phyloP scores from a whole-genome alignment of 495 filamentous ascomycete species.

The Clohesyomyces aquaticus region DNA sequence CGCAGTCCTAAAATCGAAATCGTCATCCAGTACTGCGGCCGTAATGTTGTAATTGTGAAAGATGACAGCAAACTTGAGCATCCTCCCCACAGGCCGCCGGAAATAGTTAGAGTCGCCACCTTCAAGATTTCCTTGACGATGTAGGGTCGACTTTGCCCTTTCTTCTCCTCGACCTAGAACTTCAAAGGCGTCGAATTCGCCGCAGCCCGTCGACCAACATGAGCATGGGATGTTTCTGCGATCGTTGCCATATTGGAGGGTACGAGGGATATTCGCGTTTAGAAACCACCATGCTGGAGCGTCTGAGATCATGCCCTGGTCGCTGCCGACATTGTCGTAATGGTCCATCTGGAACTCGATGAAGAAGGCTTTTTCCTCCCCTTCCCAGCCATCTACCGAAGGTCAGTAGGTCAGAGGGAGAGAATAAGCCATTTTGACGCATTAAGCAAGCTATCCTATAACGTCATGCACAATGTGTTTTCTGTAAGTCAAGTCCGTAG shows the following conservation, averaged over 20 bases:
- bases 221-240: conserved; percentile 54
- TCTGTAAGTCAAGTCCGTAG: too few relatives aligned
- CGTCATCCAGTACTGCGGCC: conserved; percentile 49
- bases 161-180: conserved; percentile 57
- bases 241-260: conserved; percentile 62
- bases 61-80: conserved; percentile 64
- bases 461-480: too few relatives aligned
- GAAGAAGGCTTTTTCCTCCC: conserved; percentile 65
- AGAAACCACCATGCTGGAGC: conserved; percentile 68
- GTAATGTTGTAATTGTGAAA: conserved; percentile 54
- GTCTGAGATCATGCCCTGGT: conserved; percentile 55
- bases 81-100: conserved; percentile 55
- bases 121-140: conserved; percentile 53
- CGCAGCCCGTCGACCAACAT: conserved; percentile 71
- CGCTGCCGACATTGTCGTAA: conserved; percentile 47
- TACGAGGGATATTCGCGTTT: conserved; percentile 69
- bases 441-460: too few relatives aligned
- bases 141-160: conserved; percentile 62
- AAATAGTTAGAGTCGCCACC: conserved; percentile 68
- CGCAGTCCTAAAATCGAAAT: conserved; percentile 18
- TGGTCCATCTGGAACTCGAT: conserved; percentile 72
- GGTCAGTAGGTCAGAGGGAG: conserved; percentile 6
- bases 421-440: too few relatives aligned
- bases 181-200: conserved; percentile 74
- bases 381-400: conserved; percentile 64